A percentile compares a stretch with the other conserved stretches of the same genome.
These are phyloP conservation scores for Cercospora sp. DNA, from an alignment of 2,329 filamentous ascomycete genomes.

Conservation along the genomic window DNA sequence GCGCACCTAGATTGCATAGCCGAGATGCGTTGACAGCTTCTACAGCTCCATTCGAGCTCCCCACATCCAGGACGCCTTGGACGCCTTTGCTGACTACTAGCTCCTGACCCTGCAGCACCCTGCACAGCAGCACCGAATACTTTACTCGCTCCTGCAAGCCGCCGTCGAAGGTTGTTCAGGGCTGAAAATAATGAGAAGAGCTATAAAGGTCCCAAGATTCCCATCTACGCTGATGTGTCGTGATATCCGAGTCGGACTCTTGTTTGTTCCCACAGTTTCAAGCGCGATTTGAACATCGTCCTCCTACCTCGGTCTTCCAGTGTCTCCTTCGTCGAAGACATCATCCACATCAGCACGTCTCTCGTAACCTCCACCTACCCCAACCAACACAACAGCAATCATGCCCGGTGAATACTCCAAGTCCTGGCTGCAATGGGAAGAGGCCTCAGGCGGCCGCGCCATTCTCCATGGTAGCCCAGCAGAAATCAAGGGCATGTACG, in stretches of 20 bases:
- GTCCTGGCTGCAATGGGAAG: slow-evolving; percentile 31
- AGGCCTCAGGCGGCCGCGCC: slow-evolving; percentile 26
- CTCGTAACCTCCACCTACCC: neutral
- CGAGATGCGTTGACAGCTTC: neutral
- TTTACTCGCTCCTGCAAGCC: neutral
- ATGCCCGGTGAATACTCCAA: slow-evolving; percentile 26
- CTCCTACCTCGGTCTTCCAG: neutral
- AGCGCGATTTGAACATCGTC: neutral
- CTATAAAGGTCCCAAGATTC: neutral
- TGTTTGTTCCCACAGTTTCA: neutral
- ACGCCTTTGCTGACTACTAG: slow-evolving; percentile 4
- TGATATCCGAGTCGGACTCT: neutral
- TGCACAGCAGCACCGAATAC: neutral
- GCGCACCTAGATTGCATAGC: neutral
- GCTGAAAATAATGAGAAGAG: neutral
- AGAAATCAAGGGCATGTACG: slow-evolving; percentile 30
- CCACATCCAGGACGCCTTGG: neutral
- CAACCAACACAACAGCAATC: neutral
- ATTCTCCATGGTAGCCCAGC: slow-evolving; percentile 28
- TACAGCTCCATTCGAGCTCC: neutral
- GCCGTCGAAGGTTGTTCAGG: neutral
- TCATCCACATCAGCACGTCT: neutral
- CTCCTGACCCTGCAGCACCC: neutral
- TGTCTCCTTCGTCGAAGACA: neutral
- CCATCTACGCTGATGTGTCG: neutral